Base-by-base conservation (phyloP, 306 rosid genomes). In the Crotalaria pallida region DNA sequence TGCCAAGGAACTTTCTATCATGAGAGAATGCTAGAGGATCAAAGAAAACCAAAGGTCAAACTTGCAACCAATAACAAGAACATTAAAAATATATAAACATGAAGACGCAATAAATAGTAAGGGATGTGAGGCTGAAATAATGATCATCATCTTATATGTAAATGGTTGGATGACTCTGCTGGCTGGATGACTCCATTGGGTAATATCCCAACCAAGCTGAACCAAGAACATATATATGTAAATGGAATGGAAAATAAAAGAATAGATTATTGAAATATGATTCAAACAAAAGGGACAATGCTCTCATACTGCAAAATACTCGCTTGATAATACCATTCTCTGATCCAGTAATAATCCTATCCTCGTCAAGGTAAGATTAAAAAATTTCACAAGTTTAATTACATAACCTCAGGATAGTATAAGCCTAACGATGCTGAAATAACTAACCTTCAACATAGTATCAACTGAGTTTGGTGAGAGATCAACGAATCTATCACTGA, bases 281-380 rank as follows among this genome's bases (percentile, higher is more conserved):
- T 23, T 64, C 24, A 65, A 50, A 61, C 21, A 11, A 70, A 36
- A 10, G 34, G 7, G 16, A 58, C 31, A 74, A 17, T 34, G 57
- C 81, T 55, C 67, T 11, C 18, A 52, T 40, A 86, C 90, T n/a
- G n/a, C n/a, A n/a, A n/a, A n/a, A n/a, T n/a, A n/a, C n/a, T n/a
- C n/a, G n/a, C n/a, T n/a, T n/a, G 80, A 92, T 92, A 50, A 92
- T 79, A 67, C 96, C 98, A 73, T 86, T 90, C 88, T 88, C 98
- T 0, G 98, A 90, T 83, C 91, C 98, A 65, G 86, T 74, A 68
- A 92, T 84, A 67, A 92, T 73, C 79, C 96, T 83, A 81, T 92
- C 96, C 85, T 92, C 98, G 51, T 92, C 98, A 86, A 92, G 91
- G 96, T 92, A 77, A 60, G 16, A 78, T 71, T 33, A 44, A 52